Conservation (phyloP, 768 basidiomycete genomes). For the Baorangia bicolor region DNA sequence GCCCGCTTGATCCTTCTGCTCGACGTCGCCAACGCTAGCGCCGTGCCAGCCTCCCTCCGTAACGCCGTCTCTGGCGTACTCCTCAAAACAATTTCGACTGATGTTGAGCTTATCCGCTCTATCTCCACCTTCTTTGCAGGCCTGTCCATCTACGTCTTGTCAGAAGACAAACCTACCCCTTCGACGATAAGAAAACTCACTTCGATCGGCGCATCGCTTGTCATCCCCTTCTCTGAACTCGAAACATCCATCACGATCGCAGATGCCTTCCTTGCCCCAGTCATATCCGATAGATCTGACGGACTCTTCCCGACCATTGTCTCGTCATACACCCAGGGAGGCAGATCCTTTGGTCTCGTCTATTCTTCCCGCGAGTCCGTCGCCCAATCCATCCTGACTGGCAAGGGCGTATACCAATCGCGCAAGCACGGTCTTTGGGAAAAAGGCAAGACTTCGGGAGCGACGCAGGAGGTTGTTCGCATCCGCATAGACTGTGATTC, state of each 20-base stretch:
- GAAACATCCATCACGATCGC: constrained; percentile 64
- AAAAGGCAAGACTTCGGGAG: constrained; percentile 95
- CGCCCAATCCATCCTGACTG: constrained; percentile 80
- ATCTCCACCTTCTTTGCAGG: constrained; percentile 71
- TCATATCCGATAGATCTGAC: constrained; percentile 85
- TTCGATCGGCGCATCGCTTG: constrained; percentile 58
- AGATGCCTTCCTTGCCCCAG: constrained; percentile 81
- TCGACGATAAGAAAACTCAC: constrained; percentile 60
- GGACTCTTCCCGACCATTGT: constrained; percentile 93
- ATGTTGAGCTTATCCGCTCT: constrained; percentile 74
- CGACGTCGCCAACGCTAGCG: constrained; percentile 68
- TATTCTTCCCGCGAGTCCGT: constrained; percentile 91
- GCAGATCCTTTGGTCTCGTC: constrained; percentile 84
- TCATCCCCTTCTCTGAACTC: constrained; percentile 72
- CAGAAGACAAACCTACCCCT: constrained; percentile 51
- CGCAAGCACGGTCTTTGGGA: constrained; percentile 95
- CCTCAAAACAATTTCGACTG: constrained; percentile 70
- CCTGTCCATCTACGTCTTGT: constrained; percentile 61
- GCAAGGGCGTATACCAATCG: constrained; percentile 94
- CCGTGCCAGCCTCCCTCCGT: constrained; percentile 72
- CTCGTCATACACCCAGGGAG: constrained; percentile 62
- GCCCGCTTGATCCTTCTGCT: constrained; percentile 75
- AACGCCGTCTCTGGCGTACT: constrained; percentile 76
- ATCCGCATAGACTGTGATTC: constrained; percentile 90
- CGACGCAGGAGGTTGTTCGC: constrained; percentile 81